Base-by-base conservation (phyloP, 176 grass and related monocot species). In the Oryza coarctata region DNA sequence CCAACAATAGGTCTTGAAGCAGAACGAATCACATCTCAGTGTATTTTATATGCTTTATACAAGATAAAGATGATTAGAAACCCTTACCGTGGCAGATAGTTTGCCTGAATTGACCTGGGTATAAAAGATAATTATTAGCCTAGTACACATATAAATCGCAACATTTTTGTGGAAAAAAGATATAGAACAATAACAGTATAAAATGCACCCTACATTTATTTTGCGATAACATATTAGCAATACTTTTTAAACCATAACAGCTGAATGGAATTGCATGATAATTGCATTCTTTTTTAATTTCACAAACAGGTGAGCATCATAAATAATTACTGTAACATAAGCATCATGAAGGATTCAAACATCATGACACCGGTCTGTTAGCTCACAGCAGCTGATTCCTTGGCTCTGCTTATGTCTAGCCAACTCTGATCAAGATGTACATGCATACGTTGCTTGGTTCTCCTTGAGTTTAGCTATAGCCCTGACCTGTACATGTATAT, bases 71-170 rank as follows among this genome's bases (percentile, higher is more conserved):
- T 26, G 35, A 31, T 43, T 38, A 84, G 82, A 5, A 69, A 77
- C 9, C 38, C 74, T 81, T 65, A 93, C 88, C 87, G 25, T 90
- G 15, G 91, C 84, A 85, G 85, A 93, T 77, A 90, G 73, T 77
- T 87, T 93, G 69, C 81, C 88, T 36, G 77, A 52, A 73, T 86
- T 70, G 76, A 84, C 63, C 92, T 91, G 85, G 11, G 88, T 79
- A 71, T 23, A 65, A 60, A 79, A 31, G 33, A 80, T 60, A 47
- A 73, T 9, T 3, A 65, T 90, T 84, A 88, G 36, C 0, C 15
- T 20, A 33, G 1, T 41, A 38, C 49, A 25, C 49, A 67, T 45
- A 55, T 39, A 78, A 77, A 36, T 45, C 12, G 12, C 31, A 52
- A 80, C 9, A 70, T 38, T 5, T 22, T 70, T 70, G 47, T 13